phyloP scores from a whole-genome alignment of 2,329 filamentous ascomycete genomes.

The Bipolaris cookei region DNA sequence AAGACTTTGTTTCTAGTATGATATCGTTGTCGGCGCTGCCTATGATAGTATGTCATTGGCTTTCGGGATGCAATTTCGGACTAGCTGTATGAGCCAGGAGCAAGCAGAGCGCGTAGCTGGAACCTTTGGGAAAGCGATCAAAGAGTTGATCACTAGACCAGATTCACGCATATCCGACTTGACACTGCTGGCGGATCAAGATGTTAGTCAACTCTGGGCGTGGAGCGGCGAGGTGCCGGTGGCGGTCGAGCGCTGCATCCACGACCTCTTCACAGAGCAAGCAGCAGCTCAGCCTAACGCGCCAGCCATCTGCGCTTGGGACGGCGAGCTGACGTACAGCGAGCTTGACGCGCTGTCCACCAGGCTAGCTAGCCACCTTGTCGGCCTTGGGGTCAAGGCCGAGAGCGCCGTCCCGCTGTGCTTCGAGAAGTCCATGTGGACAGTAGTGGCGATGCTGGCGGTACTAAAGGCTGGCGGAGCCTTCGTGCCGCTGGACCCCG shows the following conservation, averaged over 20 bases:
- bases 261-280: not conserved
- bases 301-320: slow-evolving; percentile 19
- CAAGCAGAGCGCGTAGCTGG: no score
- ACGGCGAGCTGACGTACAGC: slow-evolving; percentile 22
- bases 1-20: no score
- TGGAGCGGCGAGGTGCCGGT: no score
- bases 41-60: no score
- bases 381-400: slow-evolving; percentile 9
- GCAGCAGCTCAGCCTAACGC: slow-evolving; percentile 8
- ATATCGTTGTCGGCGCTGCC: no score
- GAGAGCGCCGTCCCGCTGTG: slow-evolving; percentile 15
- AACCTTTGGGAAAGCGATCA: no score
- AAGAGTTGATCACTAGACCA: no score
- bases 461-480: slow-evolving; percentile 52
- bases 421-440: slow-evolving; percentile 28
- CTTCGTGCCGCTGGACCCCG: slow-evolving; percentile 33
- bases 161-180: no score
- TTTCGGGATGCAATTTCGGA: no score
- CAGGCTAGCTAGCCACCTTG: slow-evolving; percentile 17
- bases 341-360: slow-evolving; percentile 17
- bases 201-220: no score
- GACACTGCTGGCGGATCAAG: no score
- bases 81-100: no score
- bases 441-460: slow-evolving; percentile 48
- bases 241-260: slow-evolving; percentile 8